These are phyloP conservation scores for Picochlorum costavermella DNA, from an alignment of 139 green algal genomes.

Conservation along the genomic window DNA sequence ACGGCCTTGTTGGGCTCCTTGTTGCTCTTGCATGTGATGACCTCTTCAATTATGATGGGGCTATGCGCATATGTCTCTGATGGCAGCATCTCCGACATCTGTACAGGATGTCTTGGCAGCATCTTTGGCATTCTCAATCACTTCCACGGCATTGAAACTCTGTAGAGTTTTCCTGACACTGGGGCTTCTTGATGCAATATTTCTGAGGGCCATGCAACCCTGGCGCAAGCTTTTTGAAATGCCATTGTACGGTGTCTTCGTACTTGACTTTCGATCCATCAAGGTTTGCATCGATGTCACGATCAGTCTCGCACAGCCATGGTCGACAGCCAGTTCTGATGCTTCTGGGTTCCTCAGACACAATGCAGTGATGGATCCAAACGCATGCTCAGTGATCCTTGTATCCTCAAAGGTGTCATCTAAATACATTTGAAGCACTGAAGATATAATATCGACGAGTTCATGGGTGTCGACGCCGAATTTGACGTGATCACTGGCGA, in stretches of 20 bases:
- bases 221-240: conserved; percentile 35
- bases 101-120: conserved; percentile 40
- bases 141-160: conserved; percentile 44
- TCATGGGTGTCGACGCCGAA: neutral
- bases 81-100: conserved; percentile 72
- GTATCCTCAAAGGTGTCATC: neutral
- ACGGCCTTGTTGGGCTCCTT: too few relatives aligned
- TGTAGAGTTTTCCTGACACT: conserved; percentile 55
- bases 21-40: neutral
- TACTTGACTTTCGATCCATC: conserved; percentile 10
- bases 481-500: conserved; percentile 70
- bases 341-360: neutral
- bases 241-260: neutral
- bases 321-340: conserved; percentile 39
- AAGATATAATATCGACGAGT: neutral
- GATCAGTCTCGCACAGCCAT: conserved; percentile 35
- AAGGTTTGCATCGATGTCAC: conserved; percentile 12
- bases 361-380: neutral
- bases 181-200: conserved; percentile 55
- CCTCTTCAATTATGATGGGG: neutral
- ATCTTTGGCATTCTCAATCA: conserved; percentile 49
- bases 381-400: neutral
- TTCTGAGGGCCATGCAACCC: conserved; percentile 67
- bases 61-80: conserved; percentile 56
- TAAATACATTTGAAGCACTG: neutral